A percentile compares a stretch with the other conserved stretches of the same genome.
Conservation (phyloP, 2,329 filamentous ascomycete species). For the Pseudogymnoascus sp. region DNA sequence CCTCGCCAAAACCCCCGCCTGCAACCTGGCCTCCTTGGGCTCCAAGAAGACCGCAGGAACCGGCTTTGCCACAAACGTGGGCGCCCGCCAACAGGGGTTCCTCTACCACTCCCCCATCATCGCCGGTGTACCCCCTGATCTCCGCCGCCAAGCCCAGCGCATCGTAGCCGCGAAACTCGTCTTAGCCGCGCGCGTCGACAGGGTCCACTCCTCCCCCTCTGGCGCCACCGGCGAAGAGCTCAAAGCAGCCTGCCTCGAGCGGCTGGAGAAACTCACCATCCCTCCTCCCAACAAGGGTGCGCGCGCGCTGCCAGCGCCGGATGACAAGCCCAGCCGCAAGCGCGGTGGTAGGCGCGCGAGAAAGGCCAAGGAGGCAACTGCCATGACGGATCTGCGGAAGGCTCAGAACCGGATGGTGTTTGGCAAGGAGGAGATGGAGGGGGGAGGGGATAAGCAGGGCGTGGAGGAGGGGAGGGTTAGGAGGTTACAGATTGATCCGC, state of each 20-base stretch:
- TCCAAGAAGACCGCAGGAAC: constrained; percentile 74
- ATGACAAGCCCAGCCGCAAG: constrained; percentile 91
- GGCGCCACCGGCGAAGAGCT: constrained; percentile 77
- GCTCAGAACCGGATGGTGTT: constrained; percentile 95
- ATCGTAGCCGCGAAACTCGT: constrained; percentile 91
- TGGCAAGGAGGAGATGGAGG: constrained; percentile 88
- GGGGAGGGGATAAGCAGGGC: constrained; percentile 75
- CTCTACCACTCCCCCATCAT: constrained; percentile 90
- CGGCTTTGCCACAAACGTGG: constrained; percentile 86
- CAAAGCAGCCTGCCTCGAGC: constrained; percentile 71
- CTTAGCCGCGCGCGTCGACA: constrained; percentile 84
- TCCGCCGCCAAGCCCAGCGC: constrained; percentile 89
- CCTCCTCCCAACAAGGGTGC: constrained; percentile 82
- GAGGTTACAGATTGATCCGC: constrained; percentile 80
- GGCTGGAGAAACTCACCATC: constrained; percentile 87
- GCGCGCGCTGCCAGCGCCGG: constrained; percentile 80
- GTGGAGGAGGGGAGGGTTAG: constrained; percentile 86
- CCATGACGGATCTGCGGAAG: constrained; percentile 94
- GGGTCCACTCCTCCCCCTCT: constrained; percentile 71
- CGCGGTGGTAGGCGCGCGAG: constrained; percentile 81
- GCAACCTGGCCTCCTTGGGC: constrained; percentile 84
- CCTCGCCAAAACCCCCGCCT: constrained; percentile 84
- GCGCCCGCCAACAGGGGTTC: constrained; percentile 84
- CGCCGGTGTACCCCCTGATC: constrained; percentile 70
- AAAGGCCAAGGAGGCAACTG: constrained; percentile 92